Base-by-base conservation (phyloP, 495 filamentous ascomycete species). In the Cryomyces antarcticus region DNA sequence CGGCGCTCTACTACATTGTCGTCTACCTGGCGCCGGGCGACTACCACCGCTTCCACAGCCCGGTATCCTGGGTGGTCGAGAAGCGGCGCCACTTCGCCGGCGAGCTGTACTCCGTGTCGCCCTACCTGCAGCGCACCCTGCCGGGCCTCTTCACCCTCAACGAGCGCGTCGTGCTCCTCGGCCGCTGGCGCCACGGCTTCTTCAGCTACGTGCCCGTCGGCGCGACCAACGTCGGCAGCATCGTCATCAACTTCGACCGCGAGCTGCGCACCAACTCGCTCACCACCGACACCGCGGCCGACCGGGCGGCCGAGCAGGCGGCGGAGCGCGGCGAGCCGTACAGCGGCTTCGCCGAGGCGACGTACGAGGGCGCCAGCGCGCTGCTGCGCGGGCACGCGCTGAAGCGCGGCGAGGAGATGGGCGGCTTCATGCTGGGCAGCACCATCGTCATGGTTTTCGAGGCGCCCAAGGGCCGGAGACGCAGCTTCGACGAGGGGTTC, bases 21-120 rank as follows among this genome's bases (percentile, higher is more conserved):
- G 75, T 99, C 52, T 99, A 99, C 62, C 74, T 99, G n/a, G 89
- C 89, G 0, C 89, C 89, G 0, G 89, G 89, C 28, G 89, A 99
- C 61, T 99, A 99, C 65, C 89, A 99, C 62, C 82, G 87, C 40
- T 99, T 96, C 68, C 89, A 99, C 62, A 89, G 81, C 4, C 89
- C 89, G 0, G 75, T 81, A 4, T 77, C 78, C 44, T 99, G 89
- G 89, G 89, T 99, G 1, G 87, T 82, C 31, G 80, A 93, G 59
- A 73, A 71, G 51, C 75, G 89, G 7, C 76, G 89, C 4, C 89
- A 99, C 60, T 99, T 99, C 59, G 86, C 89, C 6, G 89, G 89
- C 28, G 89, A 99, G 60, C 67, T 99, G 12, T 99, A 83, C 63
- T 83, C 77, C 39, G 89, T 99, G 12, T 92, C 82, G 3, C 89